phyloP scores from a whole-genome alignment of 768 basidiomycete species.

The Ramaria sp. region DNA sequence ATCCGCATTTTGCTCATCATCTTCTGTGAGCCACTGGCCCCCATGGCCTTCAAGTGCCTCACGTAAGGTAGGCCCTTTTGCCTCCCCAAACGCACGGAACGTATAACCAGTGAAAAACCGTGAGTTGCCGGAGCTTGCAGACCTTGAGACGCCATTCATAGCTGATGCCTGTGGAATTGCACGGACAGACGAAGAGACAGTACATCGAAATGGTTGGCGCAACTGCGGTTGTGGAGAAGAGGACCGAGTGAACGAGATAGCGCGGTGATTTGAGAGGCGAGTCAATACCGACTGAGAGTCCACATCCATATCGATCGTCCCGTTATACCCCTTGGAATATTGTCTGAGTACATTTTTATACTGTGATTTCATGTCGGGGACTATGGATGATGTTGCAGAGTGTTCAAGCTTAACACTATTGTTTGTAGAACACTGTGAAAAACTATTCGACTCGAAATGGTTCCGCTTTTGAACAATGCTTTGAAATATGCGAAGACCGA shows the following conservation, averaged over 20 bases:
- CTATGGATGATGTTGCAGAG: not conserved
- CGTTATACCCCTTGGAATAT: not conserved
- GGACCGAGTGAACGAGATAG: slow-evolving; percentile 50
- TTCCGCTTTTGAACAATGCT: slow-evolving; percentile 4
- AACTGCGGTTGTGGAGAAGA: slow-evolving; percentile 17
- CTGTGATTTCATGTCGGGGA: not conserved
- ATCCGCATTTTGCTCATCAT: slow-evolving; percentile 41
- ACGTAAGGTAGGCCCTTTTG: slow-evolving; percentile 43
- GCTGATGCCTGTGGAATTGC: not conserved
- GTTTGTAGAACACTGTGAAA: not conserved
- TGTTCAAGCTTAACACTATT: too few relatives aligned
- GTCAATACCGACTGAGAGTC: not conserved
- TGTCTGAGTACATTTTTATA: not conserved
- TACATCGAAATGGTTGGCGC: slow-evolving; percentile 36
- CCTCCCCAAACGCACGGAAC: slow-evolving; percentile 59
- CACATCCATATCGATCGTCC: not conserved
- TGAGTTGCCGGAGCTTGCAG: not conserved
- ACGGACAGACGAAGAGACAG: slow-evolving; percentile 2
- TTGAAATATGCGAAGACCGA: not conserved
- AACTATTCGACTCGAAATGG: not conserved
- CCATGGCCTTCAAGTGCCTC: slow-evolving; percentile 50
- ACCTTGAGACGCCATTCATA: not conserved
- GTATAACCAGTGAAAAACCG: slow-evolving; percentile 43
- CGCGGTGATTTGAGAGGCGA: slow-evolving; percentile 40
- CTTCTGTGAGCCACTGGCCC: slow-evolving; percentile 32